These are phyloP conservation scores for Fusarium metavorans DNA, from an alignment of 2,329 filamentous ascomycete genomes.

Conservation along the genomic window DNA sequence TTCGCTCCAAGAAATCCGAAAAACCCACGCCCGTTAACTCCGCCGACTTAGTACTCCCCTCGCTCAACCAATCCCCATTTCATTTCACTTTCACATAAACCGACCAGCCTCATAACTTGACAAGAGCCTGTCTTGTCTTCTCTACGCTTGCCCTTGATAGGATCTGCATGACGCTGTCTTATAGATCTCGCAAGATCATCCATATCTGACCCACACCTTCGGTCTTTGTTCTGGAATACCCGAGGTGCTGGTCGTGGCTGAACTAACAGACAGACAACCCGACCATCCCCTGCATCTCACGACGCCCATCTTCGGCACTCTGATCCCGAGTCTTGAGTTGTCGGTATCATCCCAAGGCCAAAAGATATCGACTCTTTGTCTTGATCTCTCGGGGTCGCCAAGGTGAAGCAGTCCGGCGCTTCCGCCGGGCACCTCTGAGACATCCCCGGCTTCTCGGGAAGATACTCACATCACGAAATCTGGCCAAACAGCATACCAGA, in stretches of 20 bases:
- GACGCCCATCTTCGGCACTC: conserved; percentile 6
- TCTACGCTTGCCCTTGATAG: conserved; percentile 8
- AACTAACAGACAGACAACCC: conserved; percentile 38
- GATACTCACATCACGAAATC: conserved; percentile 26
- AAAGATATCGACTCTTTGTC: conserved; percentile 20
- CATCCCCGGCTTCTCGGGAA: conserved; percentile 38
- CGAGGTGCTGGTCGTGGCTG: conserved; percentile 36
- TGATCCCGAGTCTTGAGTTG: conserved; percentile 10
- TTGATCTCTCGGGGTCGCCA: conserved; percentile 30
- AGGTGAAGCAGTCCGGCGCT: conserved; percentile 43
- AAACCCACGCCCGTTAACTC: conserved; percentile 38
- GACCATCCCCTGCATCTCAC: conserved; percentile 25
- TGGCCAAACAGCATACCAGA: conserved; percentile 20
- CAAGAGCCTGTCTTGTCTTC: conserved; percentile 1
- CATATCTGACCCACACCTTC: conserved; percentile 38
- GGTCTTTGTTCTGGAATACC: conserved; percentile 30
- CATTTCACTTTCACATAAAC: conserved; percentile 9
- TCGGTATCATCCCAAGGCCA: neutral
- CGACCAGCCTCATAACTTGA: conserved; percentile 3
- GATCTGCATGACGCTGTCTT: neutral
- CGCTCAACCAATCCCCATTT: conserved; percentile 26
- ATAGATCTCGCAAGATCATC: conserved; percentile 1
- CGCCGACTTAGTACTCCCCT: conserved; percentile 21
- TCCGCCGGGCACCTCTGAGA: conserved; percentile 36
- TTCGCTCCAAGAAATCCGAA: conserved; percentile 38